These are phyloP conservation scores for Scortechinia acanthostroma DNA, from an alignment of 2,329 filamentous ascomycete species.

Conservation along the genomic window DNA sequence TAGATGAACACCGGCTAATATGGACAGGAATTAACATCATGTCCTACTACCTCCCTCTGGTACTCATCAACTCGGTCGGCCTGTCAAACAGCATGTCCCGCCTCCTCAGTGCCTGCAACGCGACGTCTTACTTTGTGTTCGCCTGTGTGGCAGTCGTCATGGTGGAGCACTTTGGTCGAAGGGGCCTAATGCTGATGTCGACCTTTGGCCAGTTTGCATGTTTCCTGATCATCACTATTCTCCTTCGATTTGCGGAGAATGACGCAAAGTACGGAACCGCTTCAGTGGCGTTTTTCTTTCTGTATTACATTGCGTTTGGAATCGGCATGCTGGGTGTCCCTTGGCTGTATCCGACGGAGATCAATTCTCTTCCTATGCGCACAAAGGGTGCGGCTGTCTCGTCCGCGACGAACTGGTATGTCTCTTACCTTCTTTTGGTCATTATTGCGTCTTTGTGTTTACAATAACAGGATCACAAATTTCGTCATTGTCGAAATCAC, in stretches of 20 bases:
- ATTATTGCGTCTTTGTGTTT: neutral
- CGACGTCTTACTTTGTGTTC: constrained; percentile 3
- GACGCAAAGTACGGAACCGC: neutral
- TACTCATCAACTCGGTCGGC: constrained; percentile 4
- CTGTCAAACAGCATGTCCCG: constrained; percentile 4
- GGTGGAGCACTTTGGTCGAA: constrained; percentile 4
- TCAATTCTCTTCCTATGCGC: constrained; percentile 23
- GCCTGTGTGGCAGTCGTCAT: neutral
- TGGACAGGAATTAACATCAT: constrained; percentile 6
- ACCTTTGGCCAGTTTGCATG: neutral
- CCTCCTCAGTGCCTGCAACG: constrained; percentile 4
- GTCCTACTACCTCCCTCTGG: constrained; percentile 5
- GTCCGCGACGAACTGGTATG: constrained; percentile 20
- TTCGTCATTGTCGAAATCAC: constrained; percentile 23
- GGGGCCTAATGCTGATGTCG: constrained; percentile 4
- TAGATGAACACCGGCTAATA: constrained; percentile 4
- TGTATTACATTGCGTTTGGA: constrained; percentile 4
- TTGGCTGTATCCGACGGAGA: constrained; percentile 18
- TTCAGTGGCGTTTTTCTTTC: constrained; percentile 4
- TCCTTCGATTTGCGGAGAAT: neutral
- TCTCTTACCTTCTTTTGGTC: neutral
- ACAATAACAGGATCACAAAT: constrained; percentile 13
- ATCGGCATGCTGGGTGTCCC: constrained; percentile 8
- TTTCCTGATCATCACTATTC: constrained; percentile 3
- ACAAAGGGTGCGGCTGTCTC: constrained; percentile 19